phyloP scores from a whole-genome alignment of 202 grass and related monocot genomes.

The Setaria viridis region DNA sequence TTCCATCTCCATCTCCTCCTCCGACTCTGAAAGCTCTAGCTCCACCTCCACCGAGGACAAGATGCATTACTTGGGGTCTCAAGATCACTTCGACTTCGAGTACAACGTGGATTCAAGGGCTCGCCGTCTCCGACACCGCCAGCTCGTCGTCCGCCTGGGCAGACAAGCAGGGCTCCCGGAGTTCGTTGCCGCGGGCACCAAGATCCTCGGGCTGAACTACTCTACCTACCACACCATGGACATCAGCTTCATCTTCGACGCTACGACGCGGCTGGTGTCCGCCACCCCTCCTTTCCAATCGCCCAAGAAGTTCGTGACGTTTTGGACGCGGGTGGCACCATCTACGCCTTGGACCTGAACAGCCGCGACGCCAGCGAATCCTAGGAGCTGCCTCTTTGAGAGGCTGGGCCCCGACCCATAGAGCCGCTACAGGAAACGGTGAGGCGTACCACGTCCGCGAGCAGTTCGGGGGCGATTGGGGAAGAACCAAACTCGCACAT shows the following conservation, averaged over 20 bases:
- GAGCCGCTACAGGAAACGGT: too few relatives aligned
- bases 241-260: constrained; percentile 4
- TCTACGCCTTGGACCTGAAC: not conserved
- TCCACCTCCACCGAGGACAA: not conserved
- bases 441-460: too few relatives aligned
- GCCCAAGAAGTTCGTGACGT: not conserved
- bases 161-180: not conserved
- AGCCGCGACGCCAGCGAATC: not conserved
- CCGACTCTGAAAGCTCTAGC: too few relatives aligned
- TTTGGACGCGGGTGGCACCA: not conserved
- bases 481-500: too few relatives aligned
- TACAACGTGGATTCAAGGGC: not conserved
- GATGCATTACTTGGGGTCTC: too few relatives aligned
- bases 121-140: not conserved
- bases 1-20: too few relatives aligned
- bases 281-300: not conserved
- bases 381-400: not conserved
- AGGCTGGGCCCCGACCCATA: not conserved
- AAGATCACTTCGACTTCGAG: not conserved
- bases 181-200: not conserved
- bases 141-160: not conserved
- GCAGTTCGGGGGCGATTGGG: too few relatives aligned
- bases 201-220: too few relatives aligned
- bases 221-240: not conserved
- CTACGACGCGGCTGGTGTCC: not conserved